Evolutionary conservation across 1,284 basidiomycete genomes (phyloP).

Genomic region (Malassezia dermatis): DNA sequence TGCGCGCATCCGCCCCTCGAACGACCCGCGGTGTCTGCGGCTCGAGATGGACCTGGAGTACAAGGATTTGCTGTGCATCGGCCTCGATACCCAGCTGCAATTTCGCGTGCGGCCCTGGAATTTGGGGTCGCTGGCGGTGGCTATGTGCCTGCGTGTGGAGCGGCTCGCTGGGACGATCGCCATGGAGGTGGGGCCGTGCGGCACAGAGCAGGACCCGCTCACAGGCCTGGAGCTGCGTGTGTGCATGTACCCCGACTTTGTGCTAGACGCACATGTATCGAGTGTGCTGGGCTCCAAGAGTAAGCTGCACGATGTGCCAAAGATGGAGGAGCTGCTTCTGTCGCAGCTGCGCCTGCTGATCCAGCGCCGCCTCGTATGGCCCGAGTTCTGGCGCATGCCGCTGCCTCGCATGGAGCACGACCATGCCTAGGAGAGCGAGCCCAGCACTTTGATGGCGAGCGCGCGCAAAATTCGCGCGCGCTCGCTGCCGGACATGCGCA

Average conservation of each 20-base stretch:
- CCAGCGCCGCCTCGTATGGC: slow-evolving; percentile 53
- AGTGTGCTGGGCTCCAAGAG: slow-evolving; percentile 54
- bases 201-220: not conserved
- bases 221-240: slow-evolving; percentile 50
- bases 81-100: slow-evolving; percentile 54
- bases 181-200: slow-evolving; percentile 3
- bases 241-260: slow-evolving; percentile 55
- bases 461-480: slow-evolving; percentile 72
- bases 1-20: slow-evolving; percentile 54
- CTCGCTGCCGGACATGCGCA: slow-evolving; percentile 65
- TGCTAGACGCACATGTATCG: slow-evolving; percentile 53
- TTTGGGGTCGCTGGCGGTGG: slow-evolving; percentile 55
- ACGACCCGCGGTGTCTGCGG: slow-evolving; percentile 52
- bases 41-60: slow-evolving; percentile 56
- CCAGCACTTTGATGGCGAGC: slow-evolving; percentile 74
- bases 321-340: slow-evolving; percentile 55
- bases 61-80: slow-evolving; percentile 52
- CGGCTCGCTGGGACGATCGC: slow-evolving; percentile 52
- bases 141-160: slow-evolving; percentile 53
- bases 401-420: slow-evolving; percentile 41
- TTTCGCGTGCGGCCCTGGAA: slow-evolving; percentile 55
- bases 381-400: slow-evolving; percentile 50
- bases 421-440: slow-evolving; percentile 1
- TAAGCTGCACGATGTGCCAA: slow-evolving; percentile 56
- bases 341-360: slow-evolving; percentile 52